Base-by-base conservation (phyloP, 2,329 filamentous ascomycete genomes). In the Xylariaceae sp. region DNA sequence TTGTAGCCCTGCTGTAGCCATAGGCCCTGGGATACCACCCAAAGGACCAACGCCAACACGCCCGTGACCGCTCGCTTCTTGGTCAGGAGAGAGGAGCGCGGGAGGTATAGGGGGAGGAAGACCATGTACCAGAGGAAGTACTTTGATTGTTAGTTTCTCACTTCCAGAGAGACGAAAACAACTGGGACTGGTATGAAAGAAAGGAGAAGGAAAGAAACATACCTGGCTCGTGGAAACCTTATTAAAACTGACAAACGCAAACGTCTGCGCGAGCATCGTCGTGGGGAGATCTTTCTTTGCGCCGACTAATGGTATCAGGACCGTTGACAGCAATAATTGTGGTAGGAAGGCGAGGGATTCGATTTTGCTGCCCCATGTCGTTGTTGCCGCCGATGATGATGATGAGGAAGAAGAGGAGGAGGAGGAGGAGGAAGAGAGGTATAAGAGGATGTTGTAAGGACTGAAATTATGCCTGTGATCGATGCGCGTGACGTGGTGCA, bases 381-480 rank as follows among this genome's bases (percentile, higher is more conserved):
- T 11, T 2, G 55, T 34, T 35, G 47, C 23, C 53, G 15, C 23
- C 10, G 35, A 9, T 44, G 39, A 59, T 63, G 17, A 61, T 62
- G 6, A 23, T 5, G 59, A 30, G 4, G 45, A 52, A 3, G 23
- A 23, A 2, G 23, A 4, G 11, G n/a, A 45, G 74, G 72, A 49
- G 9, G 67, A 55, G 1, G 75, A 68, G 1, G 89, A 86, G 0
- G 94, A 96, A 53, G 87, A 87, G 48, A 96, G 82, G 73, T 99
- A 96, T 2, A 99, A 82, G 6, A 97, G 82, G 0, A 87, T 89
- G 74, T 96, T 97, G 80, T 97, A 99, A 1, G 92, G 90, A 8
- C 92, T 97, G 77, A 99, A 99, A 77, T 99, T 99, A 77, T 99
- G 94, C 11, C 94, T 88, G 75, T 99, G 94, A 73, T 99, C 94